phyloP scores from a whole-genome alignment of 306 rosid species.

The Dicorynia guianensis region DNA sequence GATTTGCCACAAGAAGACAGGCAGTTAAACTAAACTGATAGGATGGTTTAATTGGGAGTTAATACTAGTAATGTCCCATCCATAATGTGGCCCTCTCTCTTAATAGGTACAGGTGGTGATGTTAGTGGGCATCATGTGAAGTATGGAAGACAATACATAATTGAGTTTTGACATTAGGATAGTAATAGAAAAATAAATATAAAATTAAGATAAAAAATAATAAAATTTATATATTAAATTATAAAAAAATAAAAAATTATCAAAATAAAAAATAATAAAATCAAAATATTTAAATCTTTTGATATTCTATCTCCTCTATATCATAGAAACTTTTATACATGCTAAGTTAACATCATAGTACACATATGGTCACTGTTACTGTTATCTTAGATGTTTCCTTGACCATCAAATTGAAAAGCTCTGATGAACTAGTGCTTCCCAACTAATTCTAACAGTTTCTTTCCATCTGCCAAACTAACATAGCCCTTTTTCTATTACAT shows the following conservation, averaged over 20 bases:
- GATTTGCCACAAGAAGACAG: slow-evolving; percentile 34
- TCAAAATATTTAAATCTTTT: too few species aligned
- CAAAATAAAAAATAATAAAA: too few species aligned
- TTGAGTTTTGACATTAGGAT: slow-evolving; percentile 27
- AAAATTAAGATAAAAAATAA: too few species aligned
- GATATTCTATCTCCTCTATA: neutral
- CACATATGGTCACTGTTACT: too few species aligned
- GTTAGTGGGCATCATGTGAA: slow-evolving; percentile 68
- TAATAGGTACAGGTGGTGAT: slow-evolving; percentile 49
- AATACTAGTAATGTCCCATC: slow-evolving; percentile 55
- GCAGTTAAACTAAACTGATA: slow-evolving; percentile 39
- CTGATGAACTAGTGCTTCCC: too few species aligned
- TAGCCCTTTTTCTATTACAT: too few species aligned
- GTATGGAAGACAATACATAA: slow-evolving; percentile 40
- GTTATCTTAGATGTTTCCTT: neutral
- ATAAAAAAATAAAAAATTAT: too few species aligned
- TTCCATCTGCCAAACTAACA: too few species aligned
- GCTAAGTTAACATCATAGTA: neutral
- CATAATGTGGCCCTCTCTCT: slow-evolving; percentile 50
- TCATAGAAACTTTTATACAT: neutral
- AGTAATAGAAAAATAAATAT: too few species aligned
- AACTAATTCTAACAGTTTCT: neutral
- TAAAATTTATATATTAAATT: too few species aligned
- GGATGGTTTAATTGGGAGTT: slow-evolving; percentile 39
- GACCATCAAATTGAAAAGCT: neutral